phyloP scores from a whole-genome alignment of 768 basidiomycete species.

The Ramaria rubella region DNA sequence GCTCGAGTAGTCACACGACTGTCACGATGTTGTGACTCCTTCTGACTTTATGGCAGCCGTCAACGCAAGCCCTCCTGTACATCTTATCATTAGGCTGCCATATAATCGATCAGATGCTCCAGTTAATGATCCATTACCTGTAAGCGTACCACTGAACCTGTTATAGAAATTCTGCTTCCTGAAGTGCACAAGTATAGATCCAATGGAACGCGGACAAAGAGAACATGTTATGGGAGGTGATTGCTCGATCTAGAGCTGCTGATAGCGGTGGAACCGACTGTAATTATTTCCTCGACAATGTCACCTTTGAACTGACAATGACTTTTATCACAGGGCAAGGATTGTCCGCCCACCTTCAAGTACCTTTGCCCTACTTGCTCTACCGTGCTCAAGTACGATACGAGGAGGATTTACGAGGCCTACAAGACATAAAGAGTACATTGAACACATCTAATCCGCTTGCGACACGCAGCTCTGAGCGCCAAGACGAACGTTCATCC shows the following conservation, averaged over 20 bases:
- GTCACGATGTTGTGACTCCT: not conserved
- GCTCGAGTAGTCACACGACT: too few species aligned
- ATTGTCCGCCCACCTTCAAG: slow-evolving; percentile 69
- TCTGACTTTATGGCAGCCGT: not conserved
- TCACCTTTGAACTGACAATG: not conserved
- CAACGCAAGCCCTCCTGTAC: slow-evolving; percentile 37
- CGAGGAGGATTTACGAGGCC: slow-evolving; percentile 75
- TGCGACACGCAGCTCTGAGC: not conserved
- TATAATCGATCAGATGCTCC: slow-evolving; percentile 71
- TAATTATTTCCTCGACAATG: slow-evolving; percentile 29
- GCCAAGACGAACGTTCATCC: slow-evolving; percentile 1
- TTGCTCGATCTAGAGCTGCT: slow-evolving; percentile 65
- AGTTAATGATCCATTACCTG: slow-evolving; percentile 58
- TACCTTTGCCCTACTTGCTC: slow-evolving; percentile 78
- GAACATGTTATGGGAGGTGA: slow-evolving; percentile 80
- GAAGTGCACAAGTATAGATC: slow-evolving; percentile 39
- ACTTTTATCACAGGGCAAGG: slow-evolving; percentile 59
- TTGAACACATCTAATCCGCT: slow-evolving; percentile 39
- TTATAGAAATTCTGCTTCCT: slow-evolving; percentile 8
- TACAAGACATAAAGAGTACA: slow-evolving; percentile 64
- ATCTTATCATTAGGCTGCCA: slow-evolving; percentile 75
- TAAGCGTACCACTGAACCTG: slow-evolving; percentile 33
- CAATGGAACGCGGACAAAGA: slow-evolving; percentile 84
- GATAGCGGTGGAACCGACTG: slow-evolving; percentile 76
- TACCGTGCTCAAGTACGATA: slow-evolving; percentile 80